A percentile compares a stretch with the other conserved stretches of the same genome.
phyloP scores from a whole-genome alignment of 2,329 filamentous ascomycete genomes.

The Pseudogymnoascus verrucosus region DNA sequence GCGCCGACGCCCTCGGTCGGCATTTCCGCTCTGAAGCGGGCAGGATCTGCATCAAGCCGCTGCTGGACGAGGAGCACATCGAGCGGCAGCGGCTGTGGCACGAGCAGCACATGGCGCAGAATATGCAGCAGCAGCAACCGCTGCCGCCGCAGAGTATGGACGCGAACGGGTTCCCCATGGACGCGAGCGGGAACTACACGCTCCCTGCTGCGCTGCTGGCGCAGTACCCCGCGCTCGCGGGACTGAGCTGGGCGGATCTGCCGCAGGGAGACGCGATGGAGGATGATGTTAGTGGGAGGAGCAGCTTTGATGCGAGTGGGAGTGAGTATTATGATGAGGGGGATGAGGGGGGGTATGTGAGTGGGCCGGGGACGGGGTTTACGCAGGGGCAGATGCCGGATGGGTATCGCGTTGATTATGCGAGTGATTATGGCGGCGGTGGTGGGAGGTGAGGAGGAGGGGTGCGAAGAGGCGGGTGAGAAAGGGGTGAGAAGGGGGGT shows the following conservation, averaged over 20 bases:
- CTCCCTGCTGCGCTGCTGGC: constrained; percentile 83
- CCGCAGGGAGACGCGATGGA: constrained; percentile 55
- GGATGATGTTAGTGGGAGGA: constrained; percentile 69
- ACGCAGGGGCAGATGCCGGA: constrained; percentile 23
- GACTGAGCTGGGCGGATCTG: constrained; percentile 76
- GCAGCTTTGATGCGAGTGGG: constrained; percentile 72
- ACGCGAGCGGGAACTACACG: constrained; percentile 50
- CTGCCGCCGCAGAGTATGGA: constrained; percentile 54
- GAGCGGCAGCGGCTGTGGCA: constrained; percentile 70
- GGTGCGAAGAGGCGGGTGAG: no score
- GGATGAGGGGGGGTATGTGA: constrained; percentile 62
- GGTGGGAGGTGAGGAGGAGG: constrained; percentile 18
- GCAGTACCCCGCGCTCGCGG: constrained; percentile 89
- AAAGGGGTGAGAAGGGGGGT: no score
- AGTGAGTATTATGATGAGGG: constrained; percentile 63
- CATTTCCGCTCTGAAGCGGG: constrained; percentile 96
- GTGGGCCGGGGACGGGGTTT: constrained; percentile 28
- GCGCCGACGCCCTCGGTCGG: constrained; percentile 85
- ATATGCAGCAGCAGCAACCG: constrained; percentile 52
- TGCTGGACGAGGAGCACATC: constrained; percentile 86
- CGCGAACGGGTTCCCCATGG: constrained; percentile 50
- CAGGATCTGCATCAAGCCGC: constrained; percentile 91
- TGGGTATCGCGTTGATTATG: constrained; percentile 24
- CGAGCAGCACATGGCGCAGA: constrained; percentile 61
- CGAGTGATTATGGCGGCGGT: constrained; percentile 27